These are phyloP conservation scores for Backusella mclennaniae DNA, from an alignment of 192 early-diverging fungal species.

Conservation along the genomic window DNA sequence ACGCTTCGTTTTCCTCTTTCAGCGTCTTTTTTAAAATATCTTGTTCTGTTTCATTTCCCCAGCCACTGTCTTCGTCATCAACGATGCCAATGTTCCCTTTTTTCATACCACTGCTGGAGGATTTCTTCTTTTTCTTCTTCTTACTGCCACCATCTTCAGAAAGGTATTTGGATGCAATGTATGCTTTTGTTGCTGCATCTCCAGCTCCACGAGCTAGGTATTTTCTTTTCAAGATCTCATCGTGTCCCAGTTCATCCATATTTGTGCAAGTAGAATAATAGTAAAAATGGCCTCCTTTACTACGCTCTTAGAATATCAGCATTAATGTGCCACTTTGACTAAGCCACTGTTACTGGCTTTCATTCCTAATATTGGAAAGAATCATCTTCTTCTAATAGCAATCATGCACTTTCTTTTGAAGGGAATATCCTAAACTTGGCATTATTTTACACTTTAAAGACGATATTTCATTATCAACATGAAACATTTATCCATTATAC, in stretches of 20 bases:
- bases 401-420: background rate
- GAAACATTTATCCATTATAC: too few species aligned
- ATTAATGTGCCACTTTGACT: background rate
- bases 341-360: constrained; percentile 6
- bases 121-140: constrained; percentile 41
- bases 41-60: constrained; percentile 13
- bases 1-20: constrained; percentile 15
- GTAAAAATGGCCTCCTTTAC: background rate
- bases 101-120: background rate
- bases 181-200: constrained; percentile 35
- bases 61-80: constrained; percentile 36
- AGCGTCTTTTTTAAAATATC: constrained; percentile 1
- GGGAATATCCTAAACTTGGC: too few species aligned
- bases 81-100: constrained; percentile 40
- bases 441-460: too few species aligned
- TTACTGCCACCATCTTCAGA: constrained; percentile 15
- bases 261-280: background rate
- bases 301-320: background rate
- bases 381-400: background rate
- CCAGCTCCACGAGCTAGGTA: constrained; percentile 35
- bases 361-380: background rate
- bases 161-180: constrained; percentile 39
- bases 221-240: constrained; percentile 27
- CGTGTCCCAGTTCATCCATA: constrained; percentile 10
- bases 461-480: too few species aligned